A percentile compares a stretch with the other conserved stretches of the same genome.
Conservation (phyloP, 768 basidiomycete species). For the Psilocybe tampanensis region DNA sequence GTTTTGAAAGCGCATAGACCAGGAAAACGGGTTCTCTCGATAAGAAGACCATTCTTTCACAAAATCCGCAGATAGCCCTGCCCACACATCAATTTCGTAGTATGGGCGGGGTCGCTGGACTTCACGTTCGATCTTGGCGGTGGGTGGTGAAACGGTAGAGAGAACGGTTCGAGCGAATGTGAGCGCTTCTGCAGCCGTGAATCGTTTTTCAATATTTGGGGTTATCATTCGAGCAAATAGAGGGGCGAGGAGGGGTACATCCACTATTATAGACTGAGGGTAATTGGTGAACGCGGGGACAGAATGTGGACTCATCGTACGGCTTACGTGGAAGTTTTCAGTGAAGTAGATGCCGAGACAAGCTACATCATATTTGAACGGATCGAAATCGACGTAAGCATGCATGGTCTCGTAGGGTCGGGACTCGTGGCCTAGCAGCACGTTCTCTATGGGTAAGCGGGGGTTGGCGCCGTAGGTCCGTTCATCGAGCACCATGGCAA, state of each 20-base stretch:
- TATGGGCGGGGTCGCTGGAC: background rate
- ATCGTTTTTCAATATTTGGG: background rate
- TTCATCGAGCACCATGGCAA: slow-evolving; percentile 14
- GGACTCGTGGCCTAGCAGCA: background rate
- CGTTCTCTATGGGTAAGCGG: slow-evolving; percentile 8
- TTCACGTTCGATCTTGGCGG: background rate
- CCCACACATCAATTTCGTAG: background rate
- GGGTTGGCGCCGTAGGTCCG: background rate
- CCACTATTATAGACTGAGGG: background rate
- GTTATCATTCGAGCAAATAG: background rate
- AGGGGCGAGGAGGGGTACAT: background rate
- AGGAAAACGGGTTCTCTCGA: background rate
- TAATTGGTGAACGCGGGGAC: background rate
- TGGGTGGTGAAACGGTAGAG: background rate
- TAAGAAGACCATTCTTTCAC: background rate
- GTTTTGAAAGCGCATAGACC: background rate
- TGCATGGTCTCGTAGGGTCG: no score
- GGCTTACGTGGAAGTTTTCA: background rate
- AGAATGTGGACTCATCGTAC: background rate
- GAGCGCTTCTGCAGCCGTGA: background rate
- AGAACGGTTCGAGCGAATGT: background rate
- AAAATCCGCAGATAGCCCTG: background rate
- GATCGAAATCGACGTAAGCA: no score
- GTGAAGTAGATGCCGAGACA: slow-evolving; percentile 13
- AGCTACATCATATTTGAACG: no score